A percentile compares a stretch with the other conserved stretches of the same genome.
These are phyloP conservation scores for Russula griseocarnosa DNA, from an alignment of 768 basidiomycete species.

Conservation along the genomic window DNA sequence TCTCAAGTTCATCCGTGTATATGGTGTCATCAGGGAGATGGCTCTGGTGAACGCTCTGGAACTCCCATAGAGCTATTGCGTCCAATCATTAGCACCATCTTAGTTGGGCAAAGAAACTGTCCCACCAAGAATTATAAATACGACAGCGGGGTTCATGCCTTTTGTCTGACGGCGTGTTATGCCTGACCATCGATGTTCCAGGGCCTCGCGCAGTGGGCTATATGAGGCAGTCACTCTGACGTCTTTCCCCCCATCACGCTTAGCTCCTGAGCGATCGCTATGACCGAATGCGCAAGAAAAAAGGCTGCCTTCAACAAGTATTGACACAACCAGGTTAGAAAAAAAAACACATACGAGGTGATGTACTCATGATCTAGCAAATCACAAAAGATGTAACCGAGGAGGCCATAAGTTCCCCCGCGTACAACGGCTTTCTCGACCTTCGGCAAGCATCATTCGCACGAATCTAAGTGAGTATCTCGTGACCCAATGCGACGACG, in stretches of 20 bases:
- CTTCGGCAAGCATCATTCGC: constrained; percentile 79
- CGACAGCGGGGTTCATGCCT: constrained; percentile 70
- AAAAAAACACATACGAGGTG: constrained; percentile 56
- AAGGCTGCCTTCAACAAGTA: background rate
- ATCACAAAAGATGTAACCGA: constrained; percentile 94
- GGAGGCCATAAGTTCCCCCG: constrained; percentile 85
- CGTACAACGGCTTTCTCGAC: constrained; percentile 75
- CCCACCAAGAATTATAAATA: constrained; percentile 71
- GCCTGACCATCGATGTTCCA: constrained; percentile 64
- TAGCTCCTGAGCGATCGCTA: constrained; percentile 61
- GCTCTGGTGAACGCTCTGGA: constrained; percentile 55
- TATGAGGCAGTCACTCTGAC: constrained; percentile 62
- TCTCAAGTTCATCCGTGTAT: constrained; percentile 53
- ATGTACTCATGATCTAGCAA: constrained; percentile 84
- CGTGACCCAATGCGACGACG: constrained; percentile 21
- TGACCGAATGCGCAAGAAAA: constrained; percentile 5
- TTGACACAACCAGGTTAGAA: background rate
- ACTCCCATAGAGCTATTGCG: constrained; percentile 75
- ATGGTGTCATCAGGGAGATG: constrained; percentile 51
- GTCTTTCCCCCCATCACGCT: constrained; percentile 52
- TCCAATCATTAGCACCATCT: constrained; percentile 6
- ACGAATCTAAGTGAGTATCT: constrained; percentile 48
- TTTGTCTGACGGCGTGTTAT: constrained; percentile 75
- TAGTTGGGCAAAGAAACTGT: background rate
- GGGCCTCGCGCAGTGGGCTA: constrained; percentile 54